phyloP scores from a whole-genome alignment of 2,329 filamentous ascomycete genomes.

The Sarocladiaceae sp. region DNA sequence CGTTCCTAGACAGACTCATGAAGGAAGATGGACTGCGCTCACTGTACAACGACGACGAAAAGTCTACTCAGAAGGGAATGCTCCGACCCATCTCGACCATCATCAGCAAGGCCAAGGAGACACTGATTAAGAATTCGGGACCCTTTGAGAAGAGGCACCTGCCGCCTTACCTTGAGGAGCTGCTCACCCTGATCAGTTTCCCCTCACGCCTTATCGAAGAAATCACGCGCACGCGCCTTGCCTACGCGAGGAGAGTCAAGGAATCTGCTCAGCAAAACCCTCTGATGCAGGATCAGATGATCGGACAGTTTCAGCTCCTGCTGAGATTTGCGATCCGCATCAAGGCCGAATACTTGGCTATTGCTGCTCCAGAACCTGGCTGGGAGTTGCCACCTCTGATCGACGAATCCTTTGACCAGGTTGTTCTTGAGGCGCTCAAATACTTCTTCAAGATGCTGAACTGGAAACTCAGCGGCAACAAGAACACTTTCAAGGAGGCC shows the following conservation, averaged over 20 bases:
- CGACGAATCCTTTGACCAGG: constrained; percentile 89
- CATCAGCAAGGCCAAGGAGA: constrained; percentile 89
- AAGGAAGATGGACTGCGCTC: constrained; percentile 95
- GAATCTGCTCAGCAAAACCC: constrained; percentile 87
- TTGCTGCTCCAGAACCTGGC: constrained; percentile 80
- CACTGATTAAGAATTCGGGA: constrained; percentile 78
- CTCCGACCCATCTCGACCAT: constrained; percentile 76
- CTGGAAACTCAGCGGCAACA: constrained; percentile 95
- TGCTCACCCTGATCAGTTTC: constrained; percentile 94
- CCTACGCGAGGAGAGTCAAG: constrained; percentile 91
- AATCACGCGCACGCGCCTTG: constrained; percentile 85
- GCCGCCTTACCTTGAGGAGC: constrained; percentile 92
- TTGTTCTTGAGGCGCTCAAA: constrained; percentile 85
- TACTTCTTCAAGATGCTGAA: constrained; percentile 99
- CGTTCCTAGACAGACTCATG: constrained; percentile 88
- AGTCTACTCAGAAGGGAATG: constrained; percentile 59
- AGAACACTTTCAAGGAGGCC: constrained; percentile 98
- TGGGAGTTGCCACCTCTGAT: constrained; percentile 97
- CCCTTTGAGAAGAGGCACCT: constrained; percentile 84
- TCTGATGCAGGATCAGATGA: constrained; percentile 97
- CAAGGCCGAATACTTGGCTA: constrained; percentile 78
- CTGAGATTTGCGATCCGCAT: constrained; percentile 88
- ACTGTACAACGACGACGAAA: constrained; percentile 65
- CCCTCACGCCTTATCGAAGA: constrained; percentile 93
- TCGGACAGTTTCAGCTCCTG: constrained; percentile 88